Conservation (phyloP, 148 eudicot species). For the Oxyria digyna region DNA sequence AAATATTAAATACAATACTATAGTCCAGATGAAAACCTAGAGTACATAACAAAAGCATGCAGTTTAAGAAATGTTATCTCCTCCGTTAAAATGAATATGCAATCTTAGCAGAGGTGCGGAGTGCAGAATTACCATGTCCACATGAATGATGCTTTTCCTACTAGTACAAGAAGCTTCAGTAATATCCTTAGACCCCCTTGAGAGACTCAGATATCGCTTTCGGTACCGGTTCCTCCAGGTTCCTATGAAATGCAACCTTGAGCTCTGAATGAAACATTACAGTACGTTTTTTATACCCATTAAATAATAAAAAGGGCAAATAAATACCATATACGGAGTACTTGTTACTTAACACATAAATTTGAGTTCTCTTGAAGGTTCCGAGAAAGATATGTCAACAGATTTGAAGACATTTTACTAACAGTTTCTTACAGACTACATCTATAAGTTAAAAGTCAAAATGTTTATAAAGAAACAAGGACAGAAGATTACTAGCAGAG, state of each 20-base stretch:
- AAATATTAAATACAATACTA: background rate
- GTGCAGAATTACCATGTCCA: slow-evolving; percentile 73
- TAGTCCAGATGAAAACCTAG: background rate
- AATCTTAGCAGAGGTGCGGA: background rate
- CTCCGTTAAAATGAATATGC: background rate
- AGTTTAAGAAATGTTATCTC: background rate
- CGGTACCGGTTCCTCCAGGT: slow-evolving; percentile 97
- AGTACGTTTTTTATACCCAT: background rate
- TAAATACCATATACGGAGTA: background rate
- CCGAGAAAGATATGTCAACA: background rate
- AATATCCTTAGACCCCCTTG: slow-evolving; percentile 25
- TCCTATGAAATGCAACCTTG: slow-evolving; percentile 93
- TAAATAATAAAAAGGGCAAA: background rate
- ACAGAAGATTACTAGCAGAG: background rate
- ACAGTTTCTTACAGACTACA: background rate
- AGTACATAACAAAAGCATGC: background rate
- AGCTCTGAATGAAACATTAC: slow-evolving; percentile 35
- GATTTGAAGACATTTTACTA: background rate
- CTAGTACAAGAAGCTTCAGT: slow-evolving; percentile 18
- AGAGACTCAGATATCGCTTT: slow-evolving; percentile 43
- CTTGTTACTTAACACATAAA: background rate
- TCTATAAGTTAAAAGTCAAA: background rate
- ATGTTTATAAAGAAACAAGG: background rate
- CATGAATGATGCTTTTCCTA: slow-evolving; percentile 49
- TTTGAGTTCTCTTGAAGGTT: background rate